Base-by-base conservation (phyloP, 345 rosid species). In the Gossypium stocksii region DNA sequence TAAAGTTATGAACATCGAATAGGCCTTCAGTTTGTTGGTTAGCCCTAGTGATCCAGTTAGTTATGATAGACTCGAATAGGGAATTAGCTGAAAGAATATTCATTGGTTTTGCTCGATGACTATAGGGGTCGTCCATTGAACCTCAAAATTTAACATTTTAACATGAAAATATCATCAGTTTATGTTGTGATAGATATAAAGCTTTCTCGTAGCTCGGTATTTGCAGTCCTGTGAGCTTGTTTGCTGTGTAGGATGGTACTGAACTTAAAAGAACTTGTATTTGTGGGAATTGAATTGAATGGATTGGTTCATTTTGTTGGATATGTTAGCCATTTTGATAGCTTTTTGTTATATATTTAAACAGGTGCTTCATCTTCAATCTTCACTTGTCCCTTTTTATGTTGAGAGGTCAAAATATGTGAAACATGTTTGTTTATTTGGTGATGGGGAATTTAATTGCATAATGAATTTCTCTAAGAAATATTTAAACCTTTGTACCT, bases 1-100 rank as follows among this genome's bases (percentile, higher is more conserved):
- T 88, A 77, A 34, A 87, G 27, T 25, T 52, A 29, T 71, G 81
- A 77, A 78, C 79, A 65, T 70, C 73, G 44, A 44, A 67, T 12
- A 57, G 66, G 77, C 52, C 68, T 44, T 74, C 7, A 45, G 56
- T 71, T 54, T 49, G 27, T 62, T 61, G 78, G 57, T 67, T 76
- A 78, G 60, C 69, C 66, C 67, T 60, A 72, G 72, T 45, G 81
- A 75, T 72, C 75, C 76, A 61, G 67, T 71, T 74, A 71, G 74
- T 54, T 59, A 48, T 13, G 48, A 15, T 74, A 46, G 76, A 71
- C 78, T 66, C 63, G 2, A 71, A 63, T 75, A 70, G 63, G 11
- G 43, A 77, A 66, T 69, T 75, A 78, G 81, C 16, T 23, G 48
- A 69, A 57, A 70, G 64, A 62, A 65, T 45, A 34, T 76, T 74